Evolutionary conservation across 192 early-diverging fungal species (phyloP).

Genomic region (Coemansia biformis): DNA sequence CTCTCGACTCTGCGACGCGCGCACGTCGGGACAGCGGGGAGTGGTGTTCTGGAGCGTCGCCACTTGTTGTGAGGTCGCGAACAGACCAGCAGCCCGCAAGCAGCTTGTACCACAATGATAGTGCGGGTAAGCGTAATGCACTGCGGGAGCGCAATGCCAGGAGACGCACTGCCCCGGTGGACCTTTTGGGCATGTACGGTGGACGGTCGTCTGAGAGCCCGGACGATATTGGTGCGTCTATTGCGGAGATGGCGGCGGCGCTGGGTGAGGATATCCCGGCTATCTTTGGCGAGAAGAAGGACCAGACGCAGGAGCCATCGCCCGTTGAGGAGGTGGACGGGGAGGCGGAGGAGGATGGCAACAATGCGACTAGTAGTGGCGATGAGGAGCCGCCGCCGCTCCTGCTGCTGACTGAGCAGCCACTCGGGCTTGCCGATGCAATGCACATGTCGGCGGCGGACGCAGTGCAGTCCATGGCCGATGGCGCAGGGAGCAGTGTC

Average conservation of each 20-base stretch:
- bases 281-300: constrained; percentile 1
- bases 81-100: not conserved
- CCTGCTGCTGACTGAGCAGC: constrained; percentile 6
- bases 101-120: no score
- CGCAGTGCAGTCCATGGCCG: not conserved
- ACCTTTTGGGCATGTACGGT: no score
- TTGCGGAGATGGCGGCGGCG: constrained; percentile 39
- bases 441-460: constrained; percentile 11
- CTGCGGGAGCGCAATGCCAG: no score
- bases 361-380: no score
- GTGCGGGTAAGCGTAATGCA: no score
- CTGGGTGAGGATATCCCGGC: constrained; percentile 40
- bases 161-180: not conserved
- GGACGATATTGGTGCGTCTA: constrained; percentile 11
- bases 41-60: not conserved
- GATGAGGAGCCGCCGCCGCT: constrained; percentile 4
- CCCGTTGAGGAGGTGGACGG: not conserved
- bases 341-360: constrained; percentile 2
- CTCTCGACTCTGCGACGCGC: not conserved
- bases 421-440: constrained; percentile 24
- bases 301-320: constrained; percentile 1
- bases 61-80: no score
- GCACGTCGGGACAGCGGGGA: not conserved
- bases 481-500: not conserved
- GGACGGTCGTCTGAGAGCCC: not conserved